Conservation (phyloP, 805 yeast species). For the Isabelozyma heimii region DNA sequence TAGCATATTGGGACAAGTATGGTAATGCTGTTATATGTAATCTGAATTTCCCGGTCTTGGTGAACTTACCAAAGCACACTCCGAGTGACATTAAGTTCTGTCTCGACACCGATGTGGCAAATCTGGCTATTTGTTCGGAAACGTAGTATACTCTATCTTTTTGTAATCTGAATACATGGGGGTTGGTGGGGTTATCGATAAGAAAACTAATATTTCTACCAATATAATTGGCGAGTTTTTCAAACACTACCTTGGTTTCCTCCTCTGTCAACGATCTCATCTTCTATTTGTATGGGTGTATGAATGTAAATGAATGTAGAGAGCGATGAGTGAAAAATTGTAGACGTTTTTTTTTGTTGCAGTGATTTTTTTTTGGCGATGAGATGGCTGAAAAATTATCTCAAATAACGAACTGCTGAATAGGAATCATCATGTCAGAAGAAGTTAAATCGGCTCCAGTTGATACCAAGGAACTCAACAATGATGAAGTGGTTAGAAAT, state of each 20-base stretch:
- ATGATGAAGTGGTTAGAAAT: not conserved
- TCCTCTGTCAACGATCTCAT: constrained; percentile 98
- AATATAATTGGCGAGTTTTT: constrained; percentile 91
- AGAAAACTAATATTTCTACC: constrained; percentile 92
- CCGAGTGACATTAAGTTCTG: constrained; percentile 90
- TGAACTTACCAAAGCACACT: constrained; percentile 91
- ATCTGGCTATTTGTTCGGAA: constrained; percentile 72
- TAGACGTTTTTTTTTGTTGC: not conserved
- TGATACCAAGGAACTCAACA: not conserved
- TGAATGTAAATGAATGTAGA: not conserved
- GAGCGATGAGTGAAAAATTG: not conserved
- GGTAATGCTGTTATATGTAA: constrained; percentile 90
- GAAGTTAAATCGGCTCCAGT: not conserved
- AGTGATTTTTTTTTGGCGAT: not conserved
- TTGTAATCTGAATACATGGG: constrained; percentile 93
- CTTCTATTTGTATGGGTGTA: not conserved
- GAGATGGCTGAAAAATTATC: not conserved
- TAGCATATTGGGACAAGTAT: constrained; percentile 81
- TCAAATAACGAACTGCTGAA: not conserved
- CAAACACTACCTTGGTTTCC: constrained; percentile 94
- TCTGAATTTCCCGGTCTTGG: constrained; percentile 95
- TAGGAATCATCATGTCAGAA: not conserved
- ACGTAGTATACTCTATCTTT: constrained; percentile 96
- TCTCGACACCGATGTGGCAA: constrained; percentile 90
- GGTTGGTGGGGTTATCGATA: constrained; percentile 81